Evolutionary conservation across 139 green algal species (phyloP).

Genomic region (Zygnema circumcarinatum): DNA sequence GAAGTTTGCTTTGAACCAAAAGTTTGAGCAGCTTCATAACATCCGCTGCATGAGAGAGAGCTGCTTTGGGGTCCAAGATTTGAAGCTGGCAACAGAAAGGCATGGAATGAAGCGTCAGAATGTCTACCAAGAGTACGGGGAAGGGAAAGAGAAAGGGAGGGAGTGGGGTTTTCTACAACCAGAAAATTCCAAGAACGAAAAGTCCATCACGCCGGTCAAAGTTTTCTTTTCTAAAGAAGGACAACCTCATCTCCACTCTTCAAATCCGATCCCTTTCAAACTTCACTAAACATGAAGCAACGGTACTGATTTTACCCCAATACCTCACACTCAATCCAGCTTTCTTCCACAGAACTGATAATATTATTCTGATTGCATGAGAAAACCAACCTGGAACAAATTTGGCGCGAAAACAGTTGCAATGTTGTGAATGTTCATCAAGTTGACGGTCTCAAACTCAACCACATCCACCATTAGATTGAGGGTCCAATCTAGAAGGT

Average conservation of each 20-base stretch:
- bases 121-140: background rate
- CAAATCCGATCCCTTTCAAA: too few species aligned
- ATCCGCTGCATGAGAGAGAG: slow-evolving; percentile 16
- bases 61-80: slow-evolving; percentile 4
- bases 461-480: slow-evolving; percentile 52
- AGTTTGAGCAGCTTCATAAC: slow-evolving; percentile 36
- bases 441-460: slow-evolving; percentile 26
- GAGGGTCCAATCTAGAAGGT: slow-evolving; percentile 50
- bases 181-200: too few species aligned
- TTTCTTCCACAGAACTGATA: too few species aligned
- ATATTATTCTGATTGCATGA: too few species aligned
- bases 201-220: too few species aligned
- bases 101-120: background rate
- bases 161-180: too few species aligned
- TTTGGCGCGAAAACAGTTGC: slow-evolving; percentile 56
- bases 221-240: too few species aligned
- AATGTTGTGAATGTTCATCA: slow-evolving; percentile 52
- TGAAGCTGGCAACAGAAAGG: background rate
- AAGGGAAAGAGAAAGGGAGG: background rate
- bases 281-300: too few species aligned
- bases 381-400: slow-evolving; percentile 35
- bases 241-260: too few species aligned
- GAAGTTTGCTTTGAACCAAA: background rate
- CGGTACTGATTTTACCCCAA: too few species aligned
- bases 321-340: too few species aligned